A percentile compares a stretch with the other conserved stretches of the same genome.
These are phyloP conservation scores for Parachaetomium inaequale DNA, from an alignment of 495 filamentous ascomycete species.

Conservation along the genomic window DNA sequence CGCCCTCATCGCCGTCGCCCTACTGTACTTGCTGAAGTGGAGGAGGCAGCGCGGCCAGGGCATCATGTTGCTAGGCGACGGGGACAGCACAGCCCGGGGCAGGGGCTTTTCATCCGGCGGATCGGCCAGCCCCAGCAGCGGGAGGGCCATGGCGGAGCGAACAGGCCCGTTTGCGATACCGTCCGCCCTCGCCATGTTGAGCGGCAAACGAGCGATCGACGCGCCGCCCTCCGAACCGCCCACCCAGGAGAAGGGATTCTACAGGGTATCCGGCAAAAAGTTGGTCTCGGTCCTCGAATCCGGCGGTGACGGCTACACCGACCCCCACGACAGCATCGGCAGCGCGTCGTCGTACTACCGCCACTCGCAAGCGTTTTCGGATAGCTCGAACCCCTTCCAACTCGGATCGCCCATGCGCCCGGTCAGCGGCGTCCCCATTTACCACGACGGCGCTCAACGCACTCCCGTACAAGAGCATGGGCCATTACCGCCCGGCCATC, in stretches of 20 bases:
- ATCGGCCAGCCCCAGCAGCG: constrained; percentile 15
- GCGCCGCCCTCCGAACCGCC: constrained; percentile 40
- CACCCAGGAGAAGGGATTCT: constrained; percentile 45
- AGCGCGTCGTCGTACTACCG: constrained; percentile 49
- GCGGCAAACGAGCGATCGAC: constrained; percentile 47
- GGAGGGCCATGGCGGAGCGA: constrained; percentile 45
- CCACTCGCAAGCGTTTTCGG: constrained; percentile 46
- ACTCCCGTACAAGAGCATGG: constrained; percentile 42
- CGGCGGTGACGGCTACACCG: constrained; percentile 68
- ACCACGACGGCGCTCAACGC: constrained; percentile 44
- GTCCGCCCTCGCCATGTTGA: constrained; percentile 49
- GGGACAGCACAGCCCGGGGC: constrained; percentile 18
- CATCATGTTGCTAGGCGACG: constrained; percentile 33
- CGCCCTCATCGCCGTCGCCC: constrained; percentile 53
- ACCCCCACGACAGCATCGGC: constrained; percentile 46
- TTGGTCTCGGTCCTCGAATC: constrained; percentile 65
- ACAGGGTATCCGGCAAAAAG: constrained; percentile 65
- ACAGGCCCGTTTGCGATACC: constrained; percentile 56
- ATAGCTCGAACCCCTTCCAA: constrained; percentile 32
- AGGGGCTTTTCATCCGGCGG: constrained; percentile 14
- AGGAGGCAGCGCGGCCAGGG: constrained; percentile 43
- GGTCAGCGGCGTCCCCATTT: constrained; percentile 43
- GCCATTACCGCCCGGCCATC: constrained; percentile 34
- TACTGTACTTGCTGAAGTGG: constrained; percentile 56
- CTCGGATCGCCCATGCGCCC: constrained; percentile 49